Evolutionary conservation across 257 asterid genomes (phyloP).

Genomic region (Salvia splendens): DNA sequence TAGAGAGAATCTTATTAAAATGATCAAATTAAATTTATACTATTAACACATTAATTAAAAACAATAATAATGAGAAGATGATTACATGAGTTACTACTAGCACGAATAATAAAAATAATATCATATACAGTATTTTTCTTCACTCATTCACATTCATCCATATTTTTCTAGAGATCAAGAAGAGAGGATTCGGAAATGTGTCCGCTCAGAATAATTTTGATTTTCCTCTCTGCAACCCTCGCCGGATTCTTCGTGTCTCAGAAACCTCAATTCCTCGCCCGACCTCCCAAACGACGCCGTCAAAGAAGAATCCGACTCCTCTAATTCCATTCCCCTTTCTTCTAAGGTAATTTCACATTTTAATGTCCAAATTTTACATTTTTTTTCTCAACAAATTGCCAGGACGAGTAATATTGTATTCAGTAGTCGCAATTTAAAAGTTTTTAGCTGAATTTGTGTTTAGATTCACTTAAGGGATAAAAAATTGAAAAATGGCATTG

Average conservation of each 20-base stretch:
- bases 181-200: slow-evolving; percentile 41
- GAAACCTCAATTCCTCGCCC: too few relatives aligned
- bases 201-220: slow-evolving; percentile 50
- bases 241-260: too few relatives aligned
- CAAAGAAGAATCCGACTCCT: background rate
- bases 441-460: background rate
- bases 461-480: background rate
- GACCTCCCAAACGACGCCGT: too few relatives aligned
- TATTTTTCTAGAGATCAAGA: slow-evolving; percentile 32
- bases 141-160: slow-evolving; percentile 13
- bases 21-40: too few relatives aligned
- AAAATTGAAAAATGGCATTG: background rate
- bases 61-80: too few relatives aligned
- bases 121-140: too few relatives aligned
- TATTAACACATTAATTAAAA: too few relatives aligned
- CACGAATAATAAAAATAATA: too few relatives aligned
- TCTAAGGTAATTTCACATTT: slow-evolving; percentile 38
- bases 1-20: too few relatives aligned
- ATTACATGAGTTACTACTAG: too few relatives aligned
- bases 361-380: background rate
- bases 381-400: background rate
- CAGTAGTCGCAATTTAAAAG: background rate
- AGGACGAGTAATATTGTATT: background rate
- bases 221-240: background rate
- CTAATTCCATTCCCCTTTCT: slow-evolving; percentile 39